phyloP scores from a whole-genome alignment of 2,329 filamentous ascomycete genomes.

The Ceratocystis harringtonii region DNA sequence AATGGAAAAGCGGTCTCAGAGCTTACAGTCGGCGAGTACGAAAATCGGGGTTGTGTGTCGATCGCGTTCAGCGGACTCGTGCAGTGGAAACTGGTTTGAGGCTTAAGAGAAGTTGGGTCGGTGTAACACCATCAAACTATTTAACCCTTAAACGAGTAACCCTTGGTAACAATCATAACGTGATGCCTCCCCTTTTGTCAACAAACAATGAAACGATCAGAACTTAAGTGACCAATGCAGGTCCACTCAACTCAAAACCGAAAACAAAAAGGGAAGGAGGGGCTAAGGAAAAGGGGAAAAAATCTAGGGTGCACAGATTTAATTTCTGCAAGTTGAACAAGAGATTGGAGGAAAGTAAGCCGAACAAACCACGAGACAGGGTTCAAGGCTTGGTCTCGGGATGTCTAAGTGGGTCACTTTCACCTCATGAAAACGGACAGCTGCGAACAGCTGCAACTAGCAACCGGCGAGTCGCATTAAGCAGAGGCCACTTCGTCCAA shows the following conservation, averaged over 20 bases:
- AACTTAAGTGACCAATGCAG: background rate
- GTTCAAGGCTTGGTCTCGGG: background rate
- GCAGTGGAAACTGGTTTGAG: conserved; percentile 36
- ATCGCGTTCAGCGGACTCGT: conserved; percentile 28
- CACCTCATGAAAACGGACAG: background rate
- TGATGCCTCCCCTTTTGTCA: background rate
- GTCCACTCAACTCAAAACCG: background rate
- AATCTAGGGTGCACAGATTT: background rate
- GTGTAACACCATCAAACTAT: background rate
- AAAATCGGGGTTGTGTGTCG: conserved; percentile 18
- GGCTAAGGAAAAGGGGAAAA: background rate
- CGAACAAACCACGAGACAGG: background rate
- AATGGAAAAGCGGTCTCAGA: conserved; percentile 35
- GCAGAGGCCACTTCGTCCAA: conserved; percentile 2
- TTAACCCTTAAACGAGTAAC: background rate
- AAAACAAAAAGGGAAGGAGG: background rate
- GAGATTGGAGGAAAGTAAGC: background rate
- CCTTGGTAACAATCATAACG: background rate
- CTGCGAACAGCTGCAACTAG: background rate
- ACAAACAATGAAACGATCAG: background rate
- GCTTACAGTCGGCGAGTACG: conserved; percentile 34
- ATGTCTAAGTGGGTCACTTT: background rate
- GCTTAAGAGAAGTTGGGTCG: background rate
- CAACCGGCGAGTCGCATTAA: background rate
- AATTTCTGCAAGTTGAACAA: background rate